Evolutionary conservation across 805 yeast species (phyloP).

Genomic region (Yarrowia hollandica): DNA sequence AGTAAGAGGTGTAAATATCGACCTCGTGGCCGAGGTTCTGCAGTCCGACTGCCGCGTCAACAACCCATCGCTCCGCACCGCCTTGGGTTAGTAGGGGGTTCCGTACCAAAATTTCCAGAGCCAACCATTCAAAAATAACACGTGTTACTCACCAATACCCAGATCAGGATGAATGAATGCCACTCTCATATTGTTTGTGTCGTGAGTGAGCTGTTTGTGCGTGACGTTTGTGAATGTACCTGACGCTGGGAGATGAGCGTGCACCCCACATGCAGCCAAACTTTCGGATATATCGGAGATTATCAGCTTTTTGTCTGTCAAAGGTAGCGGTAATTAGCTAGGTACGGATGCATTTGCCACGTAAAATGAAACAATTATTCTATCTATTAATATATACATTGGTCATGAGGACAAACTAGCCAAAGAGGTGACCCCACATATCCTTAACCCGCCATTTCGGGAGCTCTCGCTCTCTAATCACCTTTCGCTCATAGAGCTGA

Average conservation of each 20-base stretch:
- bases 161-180: conserved; percentile 95
- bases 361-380: too few relatives aligned
- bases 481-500: background rate
- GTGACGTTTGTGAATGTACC: background rate
- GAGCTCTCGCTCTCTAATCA: conserved; percentile 11
- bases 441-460: conserved; percentile 26
- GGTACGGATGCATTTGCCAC: too few relatives aligned
- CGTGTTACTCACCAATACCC: conserved; percentile 64
- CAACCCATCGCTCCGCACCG: conserved; percentile 97
- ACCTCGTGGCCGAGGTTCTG: conserved; percentile 66
- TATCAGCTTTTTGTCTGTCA: background rate
- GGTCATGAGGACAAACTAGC: background rate
- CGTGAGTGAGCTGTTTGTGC: background rate
- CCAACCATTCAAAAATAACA: conserved; percentile 25
- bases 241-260: background rate
- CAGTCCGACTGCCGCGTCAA: conserved; percentile 89
- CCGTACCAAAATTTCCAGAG: too few relatives aligned
- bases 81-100: conserved; percentile 38
- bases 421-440: conserved; percentile 25
- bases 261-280: background rate
- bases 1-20: conserved; percentile 81
- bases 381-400: background rate
- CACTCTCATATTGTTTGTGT: conserved; percentile 47
- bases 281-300: conserved; percentile 13
- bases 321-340: background rate